Evolutionary conservation across 2,329 filamentous ascomycete genomes (phyloP).

Genomic region (Thielaviopsis euricoi): DNA sequence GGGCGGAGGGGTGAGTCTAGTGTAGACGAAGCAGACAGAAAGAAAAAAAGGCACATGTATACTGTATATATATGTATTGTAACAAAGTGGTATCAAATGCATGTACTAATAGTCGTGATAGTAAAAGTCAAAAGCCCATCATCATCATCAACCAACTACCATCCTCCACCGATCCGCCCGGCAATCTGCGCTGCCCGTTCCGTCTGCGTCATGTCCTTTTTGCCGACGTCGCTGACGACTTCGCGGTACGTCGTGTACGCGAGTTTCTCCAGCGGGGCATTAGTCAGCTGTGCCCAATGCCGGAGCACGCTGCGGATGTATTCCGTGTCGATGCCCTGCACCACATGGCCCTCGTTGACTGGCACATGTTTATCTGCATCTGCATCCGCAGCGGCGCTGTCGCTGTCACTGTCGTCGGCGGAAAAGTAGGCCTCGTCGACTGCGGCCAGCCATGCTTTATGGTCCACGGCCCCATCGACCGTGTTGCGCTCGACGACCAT

Average conservation of each 20-base stretch:
- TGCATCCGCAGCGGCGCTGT: background rate
- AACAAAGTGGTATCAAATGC: background rate
- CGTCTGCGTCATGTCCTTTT: constrained; percentile 50
- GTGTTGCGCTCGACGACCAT: constrained; percentile 33
- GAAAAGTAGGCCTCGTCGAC: constrained; percentile 89
- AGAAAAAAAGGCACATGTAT: background rate
- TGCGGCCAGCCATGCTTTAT: constrained; percentile 68
- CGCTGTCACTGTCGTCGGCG: constrained; percentile 36
- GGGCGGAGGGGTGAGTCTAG: constrained; percentile 4
- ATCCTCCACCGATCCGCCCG: constrained; percentile 81
- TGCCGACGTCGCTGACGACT: constrained; percentile 90
- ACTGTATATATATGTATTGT: background rate
- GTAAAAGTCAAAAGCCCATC: background rate
- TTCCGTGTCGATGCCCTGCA: constrained; percentile 49
- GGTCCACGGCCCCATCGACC: constrained; percentile 48
- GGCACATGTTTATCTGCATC: background rate
- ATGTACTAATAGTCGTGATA: background rate
- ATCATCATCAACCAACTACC: constrained; percentile 34
- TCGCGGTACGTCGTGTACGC: constrained; percentile 77
- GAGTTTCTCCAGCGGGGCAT: constrained; percentile 53
- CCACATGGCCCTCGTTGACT: constrained; percentile 25
- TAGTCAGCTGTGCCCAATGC: constrained; percentile 61
- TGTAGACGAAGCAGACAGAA: background rate
- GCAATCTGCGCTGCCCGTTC: constrained; percentile 78
- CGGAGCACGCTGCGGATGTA: constrained; percentile 51